phyloP scores from a whole-genome alignment of 805 yeast species.

The Saturnispora bothae region DNA sequence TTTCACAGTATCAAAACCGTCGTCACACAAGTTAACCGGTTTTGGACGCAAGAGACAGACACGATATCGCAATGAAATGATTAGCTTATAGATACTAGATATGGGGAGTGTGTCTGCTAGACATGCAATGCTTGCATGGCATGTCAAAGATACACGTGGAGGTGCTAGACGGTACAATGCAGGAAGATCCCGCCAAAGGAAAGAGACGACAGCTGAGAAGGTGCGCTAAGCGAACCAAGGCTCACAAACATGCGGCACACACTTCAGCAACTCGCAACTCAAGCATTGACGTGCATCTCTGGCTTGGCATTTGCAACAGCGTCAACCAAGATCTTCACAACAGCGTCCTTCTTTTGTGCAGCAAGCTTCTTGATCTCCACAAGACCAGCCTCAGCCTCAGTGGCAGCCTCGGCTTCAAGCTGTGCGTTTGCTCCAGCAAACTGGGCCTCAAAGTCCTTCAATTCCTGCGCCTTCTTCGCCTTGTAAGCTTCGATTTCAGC shows the following conservation, averaged over 20 bases:
- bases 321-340: conserved; percentile 65
- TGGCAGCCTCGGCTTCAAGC: conserved; percentile 72
- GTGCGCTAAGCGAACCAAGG: no score
- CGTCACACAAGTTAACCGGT: no score
- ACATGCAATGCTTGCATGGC: no score
- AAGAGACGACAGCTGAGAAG: background rate
- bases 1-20: no score
- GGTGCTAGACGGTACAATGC: no score
- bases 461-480: conserved; percentile 70
- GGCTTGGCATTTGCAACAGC: conserved; percentile 76
- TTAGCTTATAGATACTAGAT: no score
- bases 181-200: conserved; percentile 19
- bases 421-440: conserved; percentile 68
- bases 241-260: no score
- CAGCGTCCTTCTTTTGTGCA: conserved; percentile 49
- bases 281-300: conserved; percentile 61
- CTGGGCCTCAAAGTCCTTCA: conserved; percentile 58
- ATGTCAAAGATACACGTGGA: no score
- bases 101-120: no score
- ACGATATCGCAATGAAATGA: no score
- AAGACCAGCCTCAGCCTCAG: conserved; percentile 60
- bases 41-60: no score
- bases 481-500: conserved; percentile 82
- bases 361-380: conserved; percentile 55
- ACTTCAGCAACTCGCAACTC: background rate